phyloP scores from a whole-genome alignment of 2,329 filamentous ascomycete species.

The Ascochyta pisi region DNA sequence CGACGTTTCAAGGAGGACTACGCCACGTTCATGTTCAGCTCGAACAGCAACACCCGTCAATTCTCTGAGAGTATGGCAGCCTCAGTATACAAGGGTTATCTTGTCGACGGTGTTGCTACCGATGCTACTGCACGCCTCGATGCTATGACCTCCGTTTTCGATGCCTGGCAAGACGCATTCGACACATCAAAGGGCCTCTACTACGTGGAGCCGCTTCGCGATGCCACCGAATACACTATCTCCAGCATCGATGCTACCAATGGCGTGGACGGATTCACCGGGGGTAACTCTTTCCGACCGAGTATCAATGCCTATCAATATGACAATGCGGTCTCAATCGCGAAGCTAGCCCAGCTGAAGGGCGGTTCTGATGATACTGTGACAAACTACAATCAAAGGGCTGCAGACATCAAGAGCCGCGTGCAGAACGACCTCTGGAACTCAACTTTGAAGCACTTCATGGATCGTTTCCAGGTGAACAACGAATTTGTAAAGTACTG shows the following conservation, averaged over 20 bases:
- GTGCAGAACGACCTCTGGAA: slow-evolving; percentile 55
- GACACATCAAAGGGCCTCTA: slow-evolving; percentile 52
- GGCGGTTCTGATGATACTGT: slow-evolving; percentile 23
- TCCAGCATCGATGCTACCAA: slow-evolving; percentile 52
- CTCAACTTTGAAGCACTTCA: slow-evolving; percentile 53
- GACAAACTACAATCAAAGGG: slow-evolving; percentile 29
- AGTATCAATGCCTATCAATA: slow-evolving; percentile 56
- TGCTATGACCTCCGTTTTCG: slow-evolving; percentile 48
- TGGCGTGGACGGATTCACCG: slow-evolving; percentile 51
- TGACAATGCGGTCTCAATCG: slow-evolving; percentile 53
- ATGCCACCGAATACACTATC: slow-evolving; percentile 57
- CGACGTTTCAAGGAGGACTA: slow-evolving; percentile 55
- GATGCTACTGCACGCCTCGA: slow-evolving; percentile 43
- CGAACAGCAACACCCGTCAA: slow-evolving; percentile 51
- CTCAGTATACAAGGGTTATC: slow-evolving; percentile 50
- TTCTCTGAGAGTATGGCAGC: slow-evolving; percentile 55
- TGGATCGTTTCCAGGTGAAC: slow-evolving; percentile 51
- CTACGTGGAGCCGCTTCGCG: slow-evolving; percentile 53
- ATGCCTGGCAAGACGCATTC: slow-evolving; percentile 50
- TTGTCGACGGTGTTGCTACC: slow-evolving; percentile 51
- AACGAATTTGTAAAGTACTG: slow-evolving; percentile 51
- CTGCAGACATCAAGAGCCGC: slow-evolving; percentile 45
- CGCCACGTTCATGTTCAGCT: slow-evolving; percentile 50
- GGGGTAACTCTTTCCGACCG: slow-evolving; percentile 52
- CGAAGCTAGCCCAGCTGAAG: slow-evolving; percentile 47